Percentiles rank a stretch among this genome's conserved stretches.
phyloP scores from a whole-genome alignment of 2,329 filamentous ascomycete species.

The Chrysoporthe austroafricana region DNA sequence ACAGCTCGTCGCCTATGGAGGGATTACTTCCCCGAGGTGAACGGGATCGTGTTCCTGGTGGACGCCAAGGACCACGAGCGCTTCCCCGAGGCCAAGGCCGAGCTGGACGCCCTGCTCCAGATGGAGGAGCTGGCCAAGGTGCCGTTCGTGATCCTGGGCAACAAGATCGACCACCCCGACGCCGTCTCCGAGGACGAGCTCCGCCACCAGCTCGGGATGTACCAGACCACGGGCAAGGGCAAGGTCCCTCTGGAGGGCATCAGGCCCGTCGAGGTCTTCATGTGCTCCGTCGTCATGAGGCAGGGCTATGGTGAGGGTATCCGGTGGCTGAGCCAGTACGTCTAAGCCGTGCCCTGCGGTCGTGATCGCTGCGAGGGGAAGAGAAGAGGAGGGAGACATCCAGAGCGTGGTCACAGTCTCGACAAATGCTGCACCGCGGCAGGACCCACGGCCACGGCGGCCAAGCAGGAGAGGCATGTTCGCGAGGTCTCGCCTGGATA shows the following conservation, averaged over 20 bases:
- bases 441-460: no score
- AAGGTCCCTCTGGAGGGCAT: conserved; percentile 89
- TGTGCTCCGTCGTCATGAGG: conserved; percentile 99
- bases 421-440: background rate
- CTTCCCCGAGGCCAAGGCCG: conserved; percentile 90
- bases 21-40: conserved; percentile 96
- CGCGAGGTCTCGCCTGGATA: background rate
- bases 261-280: conserved; percentile 94
- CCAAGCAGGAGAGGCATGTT: background rate
- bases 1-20: conserved; percentile 90
- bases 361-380: background rate
- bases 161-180: conserved; percentile 99
- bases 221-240: conserved; percentile 95
- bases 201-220: conserved; percentile 87
- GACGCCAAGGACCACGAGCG: conserved; percentile 98
- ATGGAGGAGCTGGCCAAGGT: conserved; percentile 98
- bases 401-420: background rate
- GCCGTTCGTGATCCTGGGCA: conserved; percentile 93
- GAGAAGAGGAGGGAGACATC: background rate
- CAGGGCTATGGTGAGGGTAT: conserved; percentile 93
- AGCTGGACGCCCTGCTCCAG: conserved; percentile 90
- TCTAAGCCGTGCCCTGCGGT: conserved; percentile 55
- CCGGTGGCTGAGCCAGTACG: conserved; percentile 90
- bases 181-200: conserved; percentile 96
- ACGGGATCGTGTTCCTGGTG: conserved; percentile 95